These are phyloP conservation scores for Wickerhamiella domercqiae DNA, from an alignment of 805 yeast species.

Conservation along the genomic window DNA sequence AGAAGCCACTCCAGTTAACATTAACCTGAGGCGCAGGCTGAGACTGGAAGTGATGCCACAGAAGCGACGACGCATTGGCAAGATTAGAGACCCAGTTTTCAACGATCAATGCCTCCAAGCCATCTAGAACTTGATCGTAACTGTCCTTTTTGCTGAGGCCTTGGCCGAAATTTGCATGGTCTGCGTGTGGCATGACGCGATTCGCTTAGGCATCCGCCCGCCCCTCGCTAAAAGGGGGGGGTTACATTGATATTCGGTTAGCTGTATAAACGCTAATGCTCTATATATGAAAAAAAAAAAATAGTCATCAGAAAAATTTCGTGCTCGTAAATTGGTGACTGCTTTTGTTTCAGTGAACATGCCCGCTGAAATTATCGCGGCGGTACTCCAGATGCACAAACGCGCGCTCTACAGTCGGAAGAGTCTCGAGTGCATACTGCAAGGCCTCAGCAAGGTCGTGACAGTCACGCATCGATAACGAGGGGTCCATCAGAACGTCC, in stretches of 20 bases:
- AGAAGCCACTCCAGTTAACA: slow-evolving; percentile 93
- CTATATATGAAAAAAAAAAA: no score
- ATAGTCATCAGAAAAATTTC: no score
- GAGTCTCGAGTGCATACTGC: slow-evolving; percentile 64
- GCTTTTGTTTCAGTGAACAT: slow-evolving; percentile 11
- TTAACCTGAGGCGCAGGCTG: slow-evolving; percentile 26
- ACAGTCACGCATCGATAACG: slow-evolving; percentile 43
- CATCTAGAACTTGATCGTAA: slow-evolving; percentile 39
- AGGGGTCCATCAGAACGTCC: slow-evolving; percentile 44
- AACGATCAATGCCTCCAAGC: slow-evolving; percentile 48
- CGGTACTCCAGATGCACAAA: slow-evolving; percentile 59
- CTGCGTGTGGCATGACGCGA: slow-evolving; percentile 60
- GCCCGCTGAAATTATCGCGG: slow-evolving; percentile 26
- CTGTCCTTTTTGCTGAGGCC: slow-evolving; percentile 31
- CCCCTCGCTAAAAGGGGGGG: no score
- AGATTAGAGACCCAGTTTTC: slow-evolving; percentile 84
- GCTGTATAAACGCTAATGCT: no score
- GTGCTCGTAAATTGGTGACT: neutral
- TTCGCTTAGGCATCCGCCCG: no score
- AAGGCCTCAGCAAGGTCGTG: slow-evolving; percentile 73
- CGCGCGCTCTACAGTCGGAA: slow-evolving; percentile 66
- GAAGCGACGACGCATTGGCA: slow-evolving; percentile 68
- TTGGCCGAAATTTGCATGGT: slow-evolving; percentile 39
- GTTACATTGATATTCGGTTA: no score
- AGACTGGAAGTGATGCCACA: slow-evolving; percentile 78